Evolutionary conservation across 2,329 filamentous ascomycete species (phyloP).

Genomic region (Scortechinia acanthostroma): DNA sequence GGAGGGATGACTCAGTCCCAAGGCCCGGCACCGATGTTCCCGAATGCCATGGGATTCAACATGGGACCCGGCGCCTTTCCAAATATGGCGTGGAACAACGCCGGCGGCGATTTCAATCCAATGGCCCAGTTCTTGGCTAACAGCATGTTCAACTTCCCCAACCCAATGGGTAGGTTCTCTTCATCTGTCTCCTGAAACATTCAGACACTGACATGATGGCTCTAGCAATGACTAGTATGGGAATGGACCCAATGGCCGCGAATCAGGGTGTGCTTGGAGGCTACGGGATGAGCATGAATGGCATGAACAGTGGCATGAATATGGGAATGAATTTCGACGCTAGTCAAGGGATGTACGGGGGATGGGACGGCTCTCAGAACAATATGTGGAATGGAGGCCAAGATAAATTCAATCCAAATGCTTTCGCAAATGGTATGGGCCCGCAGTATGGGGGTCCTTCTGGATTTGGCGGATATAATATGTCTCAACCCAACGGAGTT

Average conservation of each 20-base stretch:
- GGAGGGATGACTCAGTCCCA: too few relatives aligned
- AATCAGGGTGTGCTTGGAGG: constrained; percentile 41
- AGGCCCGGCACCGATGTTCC: background rate
- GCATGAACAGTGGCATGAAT: constrained; percentile 54
- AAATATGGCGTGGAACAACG: background rate
- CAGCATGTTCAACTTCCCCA: background rate
- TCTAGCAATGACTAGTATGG: constrained; percentile 52
- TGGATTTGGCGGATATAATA: constrained; percentile 37
- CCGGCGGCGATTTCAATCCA: background rate
- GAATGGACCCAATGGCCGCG: constrained; percentile 45
- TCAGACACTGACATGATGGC: background rate
- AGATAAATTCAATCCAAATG: constrained; percentile 50
- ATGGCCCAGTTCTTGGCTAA: background rate
- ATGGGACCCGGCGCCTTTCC: background rate
- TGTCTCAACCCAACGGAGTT: constrained; percentile 44
- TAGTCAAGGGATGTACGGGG: constrained; percentile 41
- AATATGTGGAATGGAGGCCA: constrained; percentile 41
- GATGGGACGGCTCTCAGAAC: constrained; percentile 28
- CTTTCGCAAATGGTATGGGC: constrained; percentile 35
- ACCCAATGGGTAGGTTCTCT: constrained; percentile 1
- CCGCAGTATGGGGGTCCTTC: background rate
- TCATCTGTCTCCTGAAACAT: too few relatives aligned
- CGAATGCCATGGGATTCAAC: background rate
- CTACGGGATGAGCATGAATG: constrained; percentile 31
- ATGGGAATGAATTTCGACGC: constrained; percentile 44